phyloP scores from a whole-genome alignment of 140 eudicot species.

The Senecio squalidus region DNA sequence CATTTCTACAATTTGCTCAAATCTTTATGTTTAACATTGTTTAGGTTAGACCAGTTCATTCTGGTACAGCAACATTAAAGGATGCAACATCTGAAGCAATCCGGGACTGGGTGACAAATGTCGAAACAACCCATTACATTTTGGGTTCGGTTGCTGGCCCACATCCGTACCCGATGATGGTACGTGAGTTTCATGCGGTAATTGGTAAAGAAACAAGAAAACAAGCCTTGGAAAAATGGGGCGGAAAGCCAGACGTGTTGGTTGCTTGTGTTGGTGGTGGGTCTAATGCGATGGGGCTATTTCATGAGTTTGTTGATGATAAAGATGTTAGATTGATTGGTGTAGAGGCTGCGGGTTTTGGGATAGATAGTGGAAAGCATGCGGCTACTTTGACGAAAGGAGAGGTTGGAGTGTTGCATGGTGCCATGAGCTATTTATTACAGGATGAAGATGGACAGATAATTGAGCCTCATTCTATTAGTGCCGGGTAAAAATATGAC shows the following conservation, averaged over 20 bases:
- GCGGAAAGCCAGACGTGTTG: constrained; percentile 78
- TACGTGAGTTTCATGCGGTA: constrained; percentile 76
- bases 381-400: constrained; percentile 85
- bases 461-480: constrained; percentile 83
- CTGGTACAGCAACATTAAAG: constrained; percentile 86
- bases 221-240: constrained; percentile 89
- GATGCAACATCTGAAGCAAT: constrained; percentile 94
- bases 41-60: constrained; percentile 78
- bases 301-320: constrained; percentile 86
- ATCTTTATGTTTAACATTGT: neutral
- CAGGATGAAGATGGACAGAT: constrained; percentile 93
- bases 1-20: too few species aligned
- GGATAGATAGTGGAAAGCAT: constrained; percentile 80
- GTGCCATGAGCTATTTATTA: constrained; percentile 90
- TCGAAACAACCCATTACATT: constrained; percentile 80
- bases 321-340: constrained; percentile 79
- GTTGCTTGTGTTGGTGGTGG: constrained; percentile 95
- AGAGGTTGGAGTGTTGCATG: constrained; percentile 83
- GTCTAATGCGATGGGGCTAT: constrained; percentile 88
- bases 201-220: constrained; percentile 89
- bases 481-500: constrained; percentile 93
- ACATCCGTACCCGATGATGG: constrained; percentile 94
- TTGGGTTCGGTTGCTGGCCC: constrained; percentile 87
- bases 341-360: constrained; percentile 70
- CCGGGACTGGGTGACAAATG: constrained; percentile 81